These are phyloP conservation scores for Paramecium tetraurelia DNA, from an alignment of 73 alveolate species.

Conservation along the genomic window DNA sequence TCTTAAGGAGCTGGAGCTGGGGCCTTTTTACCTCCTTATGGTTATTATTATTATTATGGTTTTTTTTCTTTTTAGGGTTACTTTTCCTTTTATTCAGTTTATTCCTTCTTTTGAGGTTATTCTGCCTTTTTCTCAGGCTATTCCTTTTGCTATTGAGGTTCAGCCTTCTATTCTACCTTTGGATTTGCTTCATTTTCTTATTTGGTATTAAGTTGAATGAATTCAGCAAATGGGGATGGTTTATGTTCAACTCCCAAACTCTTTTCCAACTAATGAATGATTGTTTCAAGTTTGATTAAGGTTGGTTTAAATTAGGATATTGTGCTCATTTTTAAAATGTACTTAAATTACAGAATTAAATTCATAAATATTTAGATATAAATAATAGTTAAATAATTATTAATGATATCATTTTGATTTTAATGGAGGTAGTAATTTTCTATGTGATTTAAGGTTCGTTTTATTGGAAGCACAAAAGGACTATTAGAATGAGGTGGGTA, in stretches of 20 bases:
- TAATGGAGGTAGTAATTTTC: not conserved
- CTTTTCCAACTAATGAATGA: not conserved
- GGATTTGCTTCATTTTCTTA: not conserved
- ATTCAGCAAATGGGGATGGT: not conserved
- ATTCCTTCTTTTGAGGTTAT: not conserved
- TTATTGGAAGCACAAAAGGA: not conserved
- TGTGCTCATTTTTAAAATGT: not conserved
- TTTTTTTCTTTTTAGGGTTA: not conserved
- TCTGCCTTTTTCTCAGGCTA: not conserved
- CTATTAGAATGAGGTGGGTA: not conserved
- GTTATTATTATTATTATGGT: not conserved
- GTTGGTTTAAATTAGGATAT: constrained; percentile 23
- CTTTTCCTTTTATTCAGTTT: not conserved
- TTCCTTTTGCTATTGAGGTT: not conserved
- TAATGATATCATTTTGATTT: not conserved
- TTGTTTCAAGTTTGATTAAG: not conserved
- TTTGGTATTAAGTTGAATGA: not conserved
- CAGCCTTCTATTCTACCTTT: not conserved
- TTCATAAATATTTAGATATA: not conserved
- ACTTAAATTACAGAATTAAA: not conserved
- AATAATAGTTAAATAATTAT: not conserved
- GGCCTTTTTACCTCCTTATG: not conserved
- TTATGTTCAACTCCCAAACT: not conserved
- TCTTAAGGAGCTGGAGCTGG: not conserved
- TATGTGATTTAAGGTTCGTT: not conserved